Evolutionary conservation across 2,329 filamentous ascomycete species (phyloP).

Genomic region (Ascochyta fabae): DNA sequence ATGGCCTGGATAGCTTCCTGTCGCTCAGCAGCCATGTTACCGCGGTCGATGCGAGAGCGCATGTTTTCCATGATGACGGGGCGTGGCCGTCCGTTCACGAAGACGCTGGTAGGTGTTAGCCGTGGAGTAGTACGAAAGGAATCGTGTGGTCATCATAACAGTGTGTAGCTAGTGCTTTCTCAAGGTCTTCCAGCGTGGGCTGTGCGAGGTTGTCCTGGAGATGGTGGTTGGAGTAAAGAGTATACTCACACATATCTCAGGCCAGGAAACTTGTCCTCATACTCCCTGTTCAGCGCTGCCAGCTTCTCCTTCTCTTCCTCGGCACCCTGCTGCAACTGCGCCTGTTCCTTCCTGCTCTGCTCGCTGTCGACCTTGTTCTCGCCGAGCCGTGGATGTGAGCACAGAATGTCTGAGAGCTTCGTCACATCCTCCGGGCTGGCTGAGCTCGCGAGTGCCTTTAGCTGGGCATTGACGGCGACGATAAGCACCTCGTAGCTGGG

Average conservation of each 20-base stretch:
- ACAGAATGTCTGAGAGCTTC: conserved; percentile 74
- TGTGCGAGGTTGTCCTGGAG: too few relatives aligned
- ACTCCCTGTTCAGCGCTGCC: conserved; percentile 72
- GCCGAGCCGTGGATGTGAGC: conserved; percentile 83
- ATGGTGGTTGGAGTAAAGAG: background rate
- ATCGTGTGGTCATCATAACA: too few relatives aligned
- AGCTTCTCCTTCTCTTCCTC: conserved; percentile 65
- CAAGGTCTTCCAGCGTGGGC: too few relatives aligned
- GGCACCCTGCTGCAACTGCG: conserved; percentile 65
- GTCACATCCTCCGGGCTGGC: conserved; percentile 56
- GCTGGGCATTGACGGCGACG: conserved; percentile 66
- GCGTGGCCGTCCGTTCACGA: conserved; percentile 82
- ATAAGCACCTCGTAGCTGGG: conserved; percentile 74
- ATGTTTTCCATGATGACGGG: conserved; percentile 83
- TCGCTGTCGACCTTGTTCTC: conserved; percentile 82
- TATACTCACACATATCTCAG: conserved; percentile 75
- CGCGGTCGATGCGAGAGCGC: conserved; percentile 72
- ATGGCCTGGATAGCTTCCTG: conserved; percentile 82
- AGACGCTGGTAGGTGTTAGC: conserved; percentile 62
- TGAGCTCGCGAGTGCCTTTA: conserved; percentile 54
- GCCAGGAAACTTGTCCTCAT: conserved; percentile 81
- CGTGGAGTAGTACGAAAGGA: background rate
- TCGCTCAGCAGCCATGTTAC: conserved; percentile 71
- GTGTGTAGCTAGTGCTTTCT: too few relatives aligned
- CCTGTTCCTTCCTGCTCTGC: conserved; percentile 82